Evolutionary conservation across 805 yeast genomes (phyloP), one percentile per base, ranked within the genome.

Genomic region (Yarrowia phangngaensis): DNA sequence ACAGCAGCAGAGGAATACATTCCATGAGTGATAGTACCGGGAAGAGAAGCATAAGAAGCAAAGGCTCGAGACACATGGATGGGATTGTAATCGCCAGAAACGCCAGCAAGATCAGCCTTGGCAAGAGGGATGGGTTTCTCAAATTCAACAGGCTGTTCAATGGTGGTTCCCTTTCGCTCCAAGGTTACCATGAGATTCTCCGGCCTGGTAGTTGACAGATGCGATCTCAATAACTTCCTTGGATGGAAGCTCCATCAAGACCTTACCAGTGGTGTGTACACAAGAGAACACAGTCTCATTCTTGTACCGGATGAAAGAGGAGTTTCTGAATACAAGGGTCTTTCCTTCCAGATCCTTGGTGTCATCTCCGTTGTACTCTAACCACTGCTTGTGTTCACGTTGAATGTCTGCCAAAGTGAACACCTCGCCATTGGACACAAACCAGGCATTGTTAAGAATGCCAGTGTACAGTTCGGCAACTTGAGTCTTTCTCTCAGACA

Each of bases 11-110:
- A 84, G 15, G 97, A 85, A 76, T 79, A 94, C 99, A 92, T 94
- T 66, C 99, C 99, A 64, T 94, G 98, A 27, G 98, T 92, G 61
- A 92, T 92, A 28, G 97, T 92, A 58, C 98, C 98, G 52, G 96
- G 96, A 63, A 92, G 75, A 62, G 80, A 80, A 34, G 95, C 97
- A 65, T 92, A 92, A 54, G 80, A 75, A 51, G 98, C 89, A 69
- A 92, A 92, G 45, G 87, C 92, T 64, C 95, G 82, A 26, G 95
- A 84, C 53, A 94, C 97, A 66, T 92, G 99, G 60, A 92, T 92
- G 54, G 99, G 98, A 69, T 92, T 92, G 79, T 78, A 90, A 69
- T 92, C 99, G 64, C 97, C 97, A 54, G 97, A 90, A 32, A 92
- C 97, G 64, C 80, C 84, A 55, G 96, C 98, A 64, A 59, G 57